Conservation (phyloP, 805 yeast genomes). For the Cyberlindnera petersonii region DNA sequence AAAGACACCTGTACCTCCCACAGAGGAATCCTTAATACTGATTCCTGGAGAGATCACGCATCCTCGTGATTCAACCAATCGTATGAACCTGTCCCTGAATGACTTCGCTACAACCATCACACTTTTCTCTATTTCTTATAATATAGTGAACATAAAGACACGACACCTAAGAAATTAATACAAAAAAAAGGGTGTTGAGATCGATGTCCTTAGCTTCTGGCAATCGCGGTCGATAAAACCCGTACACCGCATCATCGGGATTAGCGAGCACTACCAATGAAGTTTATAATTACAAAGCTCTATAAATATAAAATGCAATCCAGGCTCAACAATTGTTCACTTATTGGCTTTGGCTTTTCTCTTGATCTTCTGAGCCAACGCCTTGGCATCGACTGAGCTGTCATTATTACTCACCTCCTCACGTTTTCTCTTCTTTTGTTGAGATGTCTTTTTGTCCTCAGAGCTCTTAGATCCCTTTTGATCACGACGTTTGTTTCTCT, state of each 20-base stretch:
- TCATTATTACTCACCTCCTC: conserved; percentile 8
- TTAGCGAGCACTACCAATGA: too few species aligned
- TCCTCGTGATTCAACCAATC: conserved; percentile 16
- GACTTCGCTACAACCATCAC: conserved; percentile 7
- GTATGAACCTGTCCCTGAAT: conserved; percentile 14
- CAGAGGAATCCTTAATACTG: conserved; percentile 22
- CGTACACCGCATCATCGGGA: too few species aligned
- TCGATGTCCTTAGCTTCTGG: not conserved
- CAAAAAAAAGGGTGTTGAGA: not conserved
- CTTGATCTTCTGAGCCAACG: conserved; percentile 19
- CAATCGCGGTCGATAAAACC: not conserved
- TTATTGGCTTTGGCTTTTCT: conserved; percentile 14
- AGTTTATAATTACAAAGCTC: not conserved
- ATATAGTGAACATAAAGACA: too few species aligned
- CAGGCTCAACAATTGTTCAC: too few species aligned
- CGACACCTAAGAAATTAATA: not conserved
- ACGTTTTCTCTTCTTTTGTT: conserved; percentile 12
- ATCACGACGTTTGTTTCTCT: conserved; percentile 55
- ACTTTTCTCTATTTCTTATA: too few species aligned
- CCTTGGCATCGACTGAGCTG: conserved; percentile 17
- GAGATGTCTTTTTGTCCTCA: not conserved
- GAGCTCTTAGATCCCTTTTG: conserved; percentile 10
- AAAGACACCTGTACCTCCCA: conserved; percentile 38
- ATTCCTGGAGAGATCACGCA: conserved; percentile 10
- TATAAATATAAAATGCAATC: too few species aligned